A percentile compares a stretch with the other conserved stretches of the same genome.
Conservation (phyloP, 371 early-diverging fungal species). For the Saksenaea vasiformis region DNA sequence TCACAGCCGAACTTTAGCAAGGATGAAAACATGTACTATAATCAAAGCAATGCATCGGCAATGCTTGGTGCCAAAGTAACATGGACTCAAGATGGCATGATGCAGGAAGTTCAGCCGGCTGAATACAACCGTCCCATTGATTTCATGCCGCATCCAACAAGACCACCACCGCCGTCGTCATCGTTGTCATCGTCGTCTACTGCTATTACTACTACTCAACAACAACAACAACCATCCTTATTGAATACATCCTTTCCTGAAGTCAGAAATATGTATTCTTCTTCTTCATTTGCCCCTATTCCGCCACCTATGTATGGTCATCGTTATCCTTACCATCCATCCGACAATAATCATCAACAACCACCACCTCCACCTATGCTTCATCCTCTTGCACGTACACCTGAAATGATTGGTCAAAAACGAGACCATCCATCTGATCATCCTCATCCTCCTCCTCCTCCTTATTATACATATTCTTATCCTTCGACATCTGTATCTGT, state of each 20-base stretch:
- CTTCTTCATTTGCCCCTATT: background rate
- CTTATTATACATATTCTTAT: conserved; percentile 18
- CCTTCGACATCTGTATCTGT: background rate
- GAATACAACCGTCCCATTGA: conserved; percentile 4
- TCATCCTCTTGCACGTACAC: conserved; percentile 12
- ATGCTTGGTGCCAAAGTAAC: conserved; percentile 15
- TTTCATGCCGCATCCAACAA: conserved; percentile 1
- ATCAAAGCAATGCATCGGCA: background rate
- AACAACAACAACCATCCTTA: background rate
- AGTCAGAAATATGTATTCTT: background rate
- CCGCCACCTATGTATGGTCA: background rate
- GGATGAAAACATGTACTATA: background rate
- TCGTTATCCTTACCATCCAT: background rate
- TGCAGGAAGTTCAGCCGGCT: background rate
- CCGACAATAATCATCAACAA: no score
- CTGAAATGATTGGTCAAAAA: background rate
- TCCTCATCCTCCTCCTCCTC: no score
- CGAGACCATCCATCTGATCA: background rate
- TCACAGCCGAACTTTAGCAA: background rate
- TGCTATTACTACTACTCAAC: no score
- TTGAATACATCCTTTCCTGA: background rate
- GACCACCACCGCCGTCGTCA: background rate
- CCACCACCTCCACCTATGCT: background rate
- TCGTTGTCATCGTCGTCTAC: no score
- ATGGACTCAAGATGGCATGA: conserved; percentile 22